Percentiles rank a stretch among this genome's conserved stretches.
phyloP scores from a whole-genome alignment of 768 basidiomycete species.

The Chalciporus chontae region DNA sequence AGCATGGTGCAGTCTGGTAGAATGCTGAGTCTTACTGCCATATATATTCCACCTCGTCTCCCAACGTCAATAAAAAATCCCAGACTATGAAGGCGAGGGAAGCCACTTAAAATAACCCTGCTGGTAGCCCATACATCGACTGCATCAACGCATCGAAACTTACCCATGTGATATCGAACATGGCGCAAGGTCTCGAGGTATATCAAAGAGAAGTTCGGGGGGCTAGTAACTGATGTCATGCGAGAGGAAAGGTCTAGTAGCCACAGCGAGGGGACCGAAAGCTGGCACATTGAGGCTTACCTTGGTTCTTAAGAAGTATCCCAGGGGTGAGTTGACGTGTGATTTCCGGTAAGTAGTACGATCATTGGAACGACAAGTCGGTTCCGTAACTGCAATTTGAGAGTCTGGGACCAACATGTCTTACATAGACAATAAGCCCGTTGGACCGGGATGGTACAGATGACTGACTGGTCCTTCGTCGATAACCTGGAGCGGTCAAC shows the following conservation, averaged over 20 bases:
- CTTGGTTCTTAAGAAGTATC: too few species aligned
- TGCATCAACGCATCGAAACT: neutral
- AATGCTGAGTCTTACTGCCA: slow-evolving; percentile 26
- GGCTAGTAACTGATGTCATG: slow-evolving; percentile 3
- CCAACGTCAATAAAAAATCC: slow-evolving; percentile 25
- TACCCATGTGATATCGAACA: slow-evolving; percentile 11
- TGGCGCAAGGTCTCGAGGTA: slow-evolving; percentile 6
- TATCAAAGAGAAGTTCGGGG: slow-evolving; percentile 1
- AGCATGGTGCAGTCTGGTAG: slow-evolving; percentile 3
- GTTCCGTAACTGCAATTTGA: too few species aligned
- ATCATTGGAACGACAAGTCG: too few species aligned
- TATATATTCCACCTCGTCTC: slow-evolving; percentile 25
- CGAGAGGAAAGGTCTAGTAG: neutral
- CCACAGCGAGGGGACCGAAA: too few species aligned
- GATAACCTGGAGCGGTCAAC: too few species aligned
- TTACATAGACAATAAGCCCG: too few species aligned
- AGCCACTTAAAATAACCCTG: slow-evolving; percentile 15
- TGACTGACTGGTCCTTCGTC: too few species aligned
- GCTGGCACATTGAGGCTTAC: too few species aligned
- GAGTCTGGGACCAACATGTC: too few species aligned
- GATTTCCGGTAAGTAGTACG: too few species aligned
- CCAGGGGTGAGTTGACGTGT: too few species aligned
- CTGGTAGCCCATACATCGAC: neutral
- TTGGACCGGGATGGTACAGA: too few species aligned
- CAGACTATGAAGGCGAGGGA: slow-evolving; percentile 25